Evolutionary conservation across 768 basidiomycete species (phyloP), one percentile per base, ranked within the genome.

Genomic region (Royoungia palumana): DNA sequence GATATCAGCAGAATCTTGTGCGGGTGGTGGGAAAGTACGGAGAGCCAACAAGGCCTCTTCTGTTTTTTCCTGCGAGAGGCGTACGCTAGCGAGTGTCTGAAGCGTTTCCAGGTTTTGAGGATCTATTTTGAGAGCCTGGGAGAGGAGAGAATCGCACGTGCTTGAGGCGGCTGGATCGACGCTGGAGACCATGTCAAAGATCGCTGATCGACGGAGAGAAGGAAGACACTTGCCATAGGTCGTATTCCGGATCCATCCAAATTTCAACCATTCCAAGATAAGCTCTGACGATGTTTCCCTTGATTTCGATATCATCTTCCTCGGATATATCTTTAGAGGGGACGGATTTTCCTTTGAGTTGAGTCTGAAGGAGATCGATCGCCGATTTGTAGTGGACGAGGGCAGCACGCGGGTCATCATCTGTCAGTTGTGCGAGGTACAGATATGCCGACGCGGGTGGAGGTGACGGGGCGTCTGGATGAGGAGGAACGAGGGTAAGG

Each of bases 171-270:
- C 77, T 16, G 85, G 82, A 62, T 91, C 89, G 57, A 88, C 83
- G 64, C 93, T 95, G 14, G n/a, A 14, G 12, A 48, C 11, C 4
- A 49, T 1, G 12, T 28, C 37, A n/a, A 20, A 12, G 46, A 11
- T 8, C 34, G 22, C n/a, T 12, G 37, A 19, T 8, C 16, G 17
- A 19, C n/a, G 7, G 25, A 12, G 25, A 19, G 27, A 63, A 20
- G 27, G 49, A 4, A n/a, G n/a, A n/a, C 16, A 24, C 81, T 43
- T 59, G 87, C 93, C 93, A 94, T 42, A 95, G 73, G 74, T 94
- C 91, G 56, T 86, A 85, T 2, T 78, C 77, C 25, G 87, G 87
- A 59, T 94, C 89, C 92, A 96, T 95, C 93, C 93, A 96, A 14
- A 94, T 88, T 64, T 95, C 94, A 21, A 94, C 86, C 78, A 94